Percentiles rank a stretch among this genome's conserved stretches.
These are phyloP conservation scores for Venturia effusa DNA, from an alignment of 2,329 filamentous ascomycete species.

Conservation along the genomic window DNA sequence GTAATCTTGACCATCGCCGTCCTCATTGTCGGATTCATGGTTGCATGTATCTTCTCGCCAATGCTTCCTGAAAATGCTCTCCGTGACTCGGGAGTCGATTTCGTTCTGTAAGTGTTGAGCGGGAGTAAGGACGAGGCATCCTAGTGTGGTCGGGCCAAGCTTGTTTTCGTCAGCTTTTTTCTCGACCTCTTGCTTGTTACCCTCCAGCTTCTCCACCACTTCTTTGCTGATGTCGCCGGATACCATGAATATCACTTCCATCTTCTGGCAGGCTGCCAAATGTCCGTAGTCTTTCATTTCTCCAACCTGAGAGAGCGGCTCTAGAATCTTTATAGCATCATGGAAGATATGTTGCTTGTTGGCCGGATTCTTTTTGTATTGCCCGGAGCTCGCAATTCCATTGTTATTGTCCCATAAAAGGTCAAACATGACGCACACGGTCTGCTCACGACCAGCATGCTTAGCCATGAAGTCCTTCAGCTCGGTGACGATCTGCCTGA, in stretches of 20 bases:
- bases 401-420: background rate
- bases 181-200: background rate
- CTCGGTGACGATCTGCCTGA: background rate
- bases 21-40: background rate
- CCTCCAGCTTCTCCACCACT: background rate
- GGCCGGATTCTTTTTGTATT: background rate
- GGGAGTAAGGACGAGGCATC: background rate
- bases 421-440: background rate
- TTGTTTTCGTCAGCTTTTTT: background rate
- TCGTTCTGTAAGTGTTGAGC: background rate
- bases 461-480: background rate
- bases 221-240: background rate
- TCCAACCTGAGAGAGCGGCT: background rate
- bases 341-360: background rate
- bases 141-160: background rate
- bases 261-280: background rate
- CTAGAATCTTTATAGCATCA: background rate
- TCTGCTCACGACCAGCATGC: background rate
- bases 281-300: background rate
- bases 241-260: background rate
- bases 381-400: background rate
- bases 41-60: background rate
- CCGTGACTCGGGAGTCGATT: background rate
- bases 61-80: background rate
- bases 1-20: background rate